A percentile compares a stretch with the other conserved stretches of the same genome.
phyloP scores from a whole-genome alignment of 306 rosid genomes.

The Ammopiptanthus mongolicus region DNA sequence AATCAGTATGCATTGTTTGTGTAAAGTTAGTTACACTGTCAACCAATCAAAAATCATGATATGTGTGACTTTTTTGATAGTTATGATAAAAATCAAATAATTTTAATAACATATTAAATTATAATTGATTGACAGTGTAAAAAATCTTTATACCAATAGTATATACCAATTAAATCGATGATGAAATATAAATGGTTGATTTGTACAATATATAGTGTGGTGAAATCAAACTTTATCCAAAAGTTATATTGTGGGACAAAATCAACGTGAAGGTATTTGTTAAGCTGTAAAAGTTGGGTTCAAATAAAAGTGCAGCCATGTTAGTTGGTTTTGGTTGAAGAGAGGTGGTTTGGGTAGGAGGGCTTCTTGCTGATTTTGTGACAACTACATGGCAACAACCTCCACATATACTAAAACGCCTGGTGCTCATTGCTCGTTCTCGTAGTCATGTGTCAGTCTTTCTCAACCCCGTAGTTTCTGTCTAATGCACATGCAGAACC shows the following conservation, averaged over 20 bases:
- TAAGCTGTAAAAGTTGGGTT: slow-evolving; percentile 18
- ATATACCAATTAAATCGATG: too few species aligned
- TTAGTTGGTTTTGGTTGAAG: slow-evolving; percentile 18
- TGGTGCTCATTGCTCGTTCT: not conserved
- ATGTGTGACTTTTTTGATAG: too few species aligned
- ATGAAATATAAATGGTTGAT: not conserved
- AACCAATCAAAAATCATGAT: too few species aligned
- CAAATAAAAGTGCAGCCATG: slow-evolving; percentile 24
- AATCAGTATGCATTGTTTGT: too few species aligned
- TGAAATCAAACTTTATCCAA: not conserved
- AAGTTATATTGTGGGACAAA: not conserved
- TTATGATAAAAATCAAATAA: too few species aligned
- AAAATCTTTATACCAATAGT: too few species aligned
- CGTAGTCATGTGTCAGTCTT: not conserved
- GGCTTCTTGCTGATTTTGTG: not conserved
- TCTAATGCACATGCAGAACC: slow-evolving; percentile 32
- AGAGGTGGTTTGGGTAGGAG: not conserved
- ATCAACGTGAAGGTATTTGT: slow-evolving; percentile 29
- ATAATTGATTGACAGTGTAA: too few species aligned
- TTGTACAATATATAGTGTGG: not conserved
- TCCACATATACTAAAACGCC: not conserved
- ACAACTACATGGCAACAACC: slow-evolving; percentile 21
- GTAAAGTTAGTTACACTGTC: too few species aligned
- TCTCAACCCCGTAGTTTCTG: not conserved
- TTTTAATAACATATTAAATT: too few species aligned